These are phyloP conservation scores for Yamagishiella unicocca DNA, from an alignment of 139 green algal species.

Conservation along the genomic window DNA sequence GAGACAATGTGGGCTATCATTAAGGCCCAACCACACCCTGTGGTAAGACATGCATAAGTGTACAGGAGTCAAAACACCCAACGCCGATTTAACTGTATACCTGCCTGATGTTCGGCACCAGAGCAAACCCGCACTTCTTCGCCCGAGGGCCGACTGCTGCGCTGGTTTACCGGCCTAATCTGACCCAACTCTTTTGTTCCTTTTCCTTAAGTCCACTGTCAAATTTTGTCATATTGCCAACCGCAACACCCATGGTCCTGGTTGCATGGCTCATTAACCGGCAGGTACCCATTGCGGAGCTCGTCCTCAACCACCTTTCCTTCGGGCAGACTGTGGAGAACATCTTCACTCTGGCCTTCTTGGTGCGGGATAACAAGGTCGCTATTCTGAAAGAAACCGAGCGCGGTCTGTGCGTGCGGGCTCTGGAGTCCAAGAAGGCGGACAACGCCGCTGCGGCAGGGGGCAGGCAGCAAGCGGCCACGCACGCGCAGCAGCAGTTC, in stretches of 20 bases:
- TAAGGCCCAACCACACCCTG: neutral
- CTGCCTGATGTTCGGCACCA: neutral
- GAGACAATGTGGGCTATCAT: conserved; percentile 79
- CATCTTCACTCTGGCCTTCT: conserved; percentile 88
- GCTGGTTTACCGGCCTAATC: neutral
- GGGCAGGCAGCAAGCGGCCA: neutral
- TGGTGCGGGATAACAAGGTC: conserved; percentile 69
- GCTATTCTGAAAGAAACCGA: neutral
- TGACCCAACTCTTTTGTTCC: neutral
- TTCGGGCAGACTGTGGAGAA: conserved; percentile 93
- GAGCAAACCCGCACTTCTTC: no score
- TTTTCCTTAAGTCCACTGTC: neutral
- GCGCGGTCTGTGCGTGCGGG: neutral
- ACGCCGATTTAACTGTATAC: no score
- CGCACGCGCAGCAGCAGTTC: neutral
- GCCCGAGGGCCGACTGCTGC: no score
- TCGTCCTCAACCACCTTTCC: conserved; percentile 74
- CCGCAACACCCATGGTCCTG: neutral
- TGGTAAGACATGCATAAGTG: no score
- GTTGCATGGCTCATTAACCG: no score
- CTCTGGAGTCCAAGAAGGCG: neutral
- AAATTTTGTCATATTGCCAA: neutral
- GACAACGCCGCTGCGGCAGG: neutral
- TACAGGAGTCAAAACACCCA: no score
- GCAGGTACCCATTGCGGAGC: conserved; percentile 28